phyloP scores from a whole-genome alignment of 768 basidiomycete species.

The Termitomyces sp. region DNA sequence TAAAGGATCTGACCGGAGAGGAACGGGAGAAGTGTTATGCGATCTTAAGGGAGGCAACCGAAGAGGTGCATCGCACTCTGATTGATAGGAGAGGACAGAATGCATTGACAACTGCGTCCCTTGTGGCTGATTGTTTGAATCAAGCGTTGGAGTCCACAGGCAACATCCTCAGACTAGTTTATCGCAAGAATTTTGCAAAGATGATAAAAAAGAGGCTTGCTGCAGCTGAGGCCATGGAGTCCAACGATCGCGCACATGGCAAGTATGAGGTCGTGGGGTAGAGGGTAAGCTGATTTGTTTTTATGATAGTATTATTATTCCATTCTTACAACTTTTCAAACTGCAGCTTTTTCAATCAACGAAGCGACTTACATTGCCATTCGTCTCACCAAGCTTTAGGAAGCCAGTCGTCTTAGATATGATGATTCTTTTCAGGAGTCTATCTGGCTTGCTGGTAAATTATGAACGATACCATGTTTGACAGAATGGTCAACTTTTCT shows the following conservation, averaged over 20 bases:
- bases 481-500: background rate
- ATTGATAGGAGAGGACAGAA: constrained; percentile 13
- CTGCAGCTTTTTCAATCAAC: background rate
- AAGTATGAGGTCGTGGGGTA: constrained; percentile 26
- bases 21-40: constrained; percentile 19
- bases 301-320: background rate
- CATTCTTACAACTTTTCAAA: background rate
- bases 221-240: constrained; percentile 15
- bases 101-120: constrained; percentile 16
- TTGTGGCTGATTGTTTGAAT: constrained; percentile 13
- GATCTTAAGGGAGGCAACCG: constrained; percentile 19
- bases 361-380: background rate
- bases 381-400: background rate
- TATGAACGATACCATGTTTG: background rate
- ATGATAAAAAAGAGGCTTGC: background rate
- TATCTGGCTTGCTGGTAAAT: no score
- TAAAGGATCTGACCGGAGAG: constrained; percentile 4
- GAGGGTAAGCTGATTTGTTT: constrained; percentile 1
- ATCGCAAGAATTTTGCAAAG: no score
- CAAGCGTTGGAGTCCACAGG: constrained; percentile 17
- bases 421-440: no score
- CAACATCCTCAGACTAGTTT: constrained; percentile 14
- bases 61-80: constrained; percentile 24
- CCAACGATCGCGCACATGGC: constrained; percentile 18
- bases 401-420: background rate